phyloP scores from a whole-genome alignment of 2,329 filamentous ascomycete species.

The Arthrinium phaeospermum region DNA sequence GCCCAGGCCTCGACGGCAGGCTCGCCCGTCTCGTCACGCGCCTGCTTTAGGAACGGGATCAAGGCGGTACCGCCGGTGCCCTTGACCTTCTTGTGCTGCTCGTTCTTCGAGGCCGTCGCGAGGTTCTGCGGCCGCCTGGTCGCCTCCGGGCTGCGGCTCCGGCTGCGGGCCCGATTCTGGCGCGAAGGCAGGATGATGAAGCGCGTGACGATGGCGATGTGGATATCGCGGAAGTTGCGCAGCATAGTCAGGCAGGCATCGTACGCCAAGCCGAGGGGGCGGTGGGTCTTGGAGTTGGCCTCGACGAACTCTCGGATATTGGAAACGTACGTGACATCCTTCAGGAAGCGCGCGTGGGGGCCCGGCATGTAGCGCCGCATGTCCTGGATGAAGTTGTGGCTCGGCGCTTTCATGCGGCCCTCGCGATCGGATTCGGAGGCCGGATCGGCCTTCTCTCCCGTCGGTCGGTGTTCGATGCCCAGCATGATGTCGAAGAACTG shows the following conservation, averaged over 20 bases:
- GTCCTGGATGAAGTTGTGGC: constrained; percentile 92
- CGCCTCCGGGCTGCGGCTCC: constrained; percentile 65
- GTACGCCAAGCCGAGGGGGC: constrained; percentile 77
- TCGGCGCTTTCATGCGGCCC: constrained; percentile 48
- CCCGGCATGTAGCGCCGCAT: constrained; percentile 99
- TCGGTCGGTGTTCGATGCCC: constrained; percentile 88
- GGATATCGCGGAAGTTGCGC: constrained; percentile 80
- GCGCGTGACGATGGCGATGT: constrained; percentile 93
- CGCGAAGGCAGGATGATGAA: constrained; percentile 93
- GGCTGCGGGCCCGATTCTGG: constrained; percentile 69
- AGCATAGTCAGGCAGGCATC: constrained; percentile 83
- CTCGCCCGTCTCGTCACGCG: constrained; percentile 93
- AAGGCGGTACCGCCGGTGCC: constrained; percentile 93
- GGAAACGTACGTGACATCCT: constrained; percentile 77
- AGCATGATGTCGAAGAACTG: constrained; percentile 97
- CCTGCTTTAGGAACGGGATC: constrained; percentile 96
- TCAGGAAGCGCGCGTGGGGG: constrained; percentile 85
- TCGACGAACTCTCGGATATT: constrained; percentile 89
- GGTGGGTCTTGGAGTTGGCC: constrained; percentile 59
- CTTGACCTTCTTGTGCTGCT: constrained; percentile 65
- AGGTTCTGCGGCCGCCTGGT: constrained; percentile 55
- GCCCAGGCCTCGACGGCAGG: constrained; percentile 77
- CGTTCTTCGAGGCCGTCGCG: constrained; percentile 60
- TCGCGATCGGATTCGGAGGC: constrained; percentile 54
- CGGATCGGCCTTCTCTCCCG: constrained; percentile 69